Base-by-base conservation (phyloP, 1,284 basidiomycete genomes). In the Chondrostereum purpureum region DNA sequence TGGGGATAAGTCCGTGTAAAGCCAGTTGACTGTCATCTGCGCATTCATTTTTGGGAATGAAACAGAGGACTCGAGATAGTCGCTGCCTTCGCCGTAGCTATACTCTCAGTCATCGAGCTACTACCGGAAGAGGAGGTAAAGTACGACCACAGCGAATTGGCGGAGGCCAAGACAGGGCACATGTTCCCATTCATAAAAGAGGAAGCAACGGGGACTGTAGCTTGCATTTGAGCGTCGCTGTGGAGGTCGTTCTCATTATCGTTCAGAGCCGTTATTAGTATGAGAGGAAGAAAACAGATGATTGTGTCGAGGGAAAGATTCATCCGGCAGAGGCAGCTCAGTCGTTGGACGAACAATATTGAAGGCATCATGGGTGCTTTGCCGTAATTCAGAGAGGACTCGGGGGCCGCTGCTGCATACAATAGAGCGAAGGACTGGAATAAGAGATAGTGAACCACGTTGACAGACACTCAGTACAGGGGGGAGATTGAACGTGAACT, bases 361-460 rank as follows among this genome's bases (percentile, higher is more conserved):
- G 57, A 88, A 77, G 27, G 69, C 65, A 58, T 34, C 24, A 40
- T 59, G 56, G 34, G 69, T 41, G 77, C 83, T 61, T 88, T 85
- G 48, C 84, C 85, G 60, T 88, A 88, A 55, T 77, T 84, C 72
- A 83, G 75, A 46, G 71, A 61, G 50, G 70, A 82, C 60, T 80
- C 75, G 40, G 80, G 61, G 16, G 82, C 77, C 2, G 82, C 81
- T 33, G 78, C 68, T 2, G 78, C 69, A 55, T 76, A 78, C 48
- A 89, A 69, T n/a, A 88, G 67, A n/a, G 84, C 83, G 35, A 81
- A 71, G 6, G n/a, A n/a, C n/a, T n/a, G n/a, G n/a, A n/a, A n/a
- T n/a, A n/a, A n/a, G n/a, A n/a, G n/a, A n/a, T n/a, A n/a, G n/a
- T n/a, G n/a, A n/a, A n/a, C n/a, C n/a, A 31, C 27, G n/a, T 31